Conservation (phyloP, 441 rosid species). For the Viola pubescens region DNA sequence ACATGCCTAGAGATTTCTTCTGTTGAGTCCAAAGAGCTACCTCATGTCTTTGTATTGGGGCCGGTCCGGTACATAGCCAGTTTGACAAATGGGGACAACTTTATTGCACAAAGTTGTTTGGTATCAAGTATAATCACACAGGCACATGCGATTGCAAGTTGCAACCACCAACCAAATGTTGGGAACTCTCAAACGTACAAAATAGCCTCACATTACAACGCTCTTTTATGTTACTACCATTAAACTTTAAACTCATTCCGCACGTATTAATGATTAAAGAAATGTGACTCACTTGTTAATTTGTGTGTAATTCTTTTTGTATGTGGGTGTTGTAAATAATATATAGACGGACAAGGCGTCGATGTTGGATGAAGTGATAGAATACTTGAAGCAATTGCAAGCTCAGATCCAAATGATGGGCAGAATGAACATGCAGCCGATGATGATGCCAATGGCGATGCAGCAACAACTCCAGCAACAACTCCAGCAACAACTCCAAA, state of each 20-base stretch:
- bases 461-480: slow-evolving; percentile 77
- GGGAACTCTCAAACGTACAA: no score
- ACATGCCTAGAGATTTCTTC: no score
- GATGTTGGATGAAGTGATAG: slow-evolving; percentile 97
- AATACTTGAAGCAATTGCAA: slow-evolving; percentile 84
- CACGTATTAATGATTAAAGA: no score
- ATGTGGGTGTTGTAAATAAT: no score
- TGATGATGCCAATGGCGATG: slow-evolving; percentile 73
- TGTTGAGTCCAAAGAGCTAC: no score
- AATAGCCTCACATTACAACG: no score
- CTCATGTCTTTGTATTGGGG: no score
- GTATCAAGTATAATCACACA: background rate
- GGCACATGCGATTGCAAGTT: no score
- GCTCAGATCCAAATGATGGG: slow-evolving; percentile 77
- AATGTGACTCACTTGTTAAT: background rate
- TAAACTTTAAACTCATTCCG: no score
- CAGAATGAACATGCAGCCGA: slow-evolving; percentile 58
- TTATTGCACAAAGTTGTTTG: slow-evolving; percentile 24
- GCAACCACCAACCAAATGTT: no score
- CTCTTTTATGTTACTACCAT: no score
- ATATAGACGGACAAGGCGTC: slow-evolving; percentile 91
- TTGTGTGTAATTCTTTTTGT: background rate
- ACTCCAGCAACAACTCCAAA: slow-evolving; percentile 68
- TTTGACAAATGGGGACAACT: slow-evolving; percentile 19
- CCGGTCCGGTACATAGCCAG: background rate